Base-by-base conservation (phyloP, 257 asterid genomes). In the Plectranthus barbatus region DNA sequence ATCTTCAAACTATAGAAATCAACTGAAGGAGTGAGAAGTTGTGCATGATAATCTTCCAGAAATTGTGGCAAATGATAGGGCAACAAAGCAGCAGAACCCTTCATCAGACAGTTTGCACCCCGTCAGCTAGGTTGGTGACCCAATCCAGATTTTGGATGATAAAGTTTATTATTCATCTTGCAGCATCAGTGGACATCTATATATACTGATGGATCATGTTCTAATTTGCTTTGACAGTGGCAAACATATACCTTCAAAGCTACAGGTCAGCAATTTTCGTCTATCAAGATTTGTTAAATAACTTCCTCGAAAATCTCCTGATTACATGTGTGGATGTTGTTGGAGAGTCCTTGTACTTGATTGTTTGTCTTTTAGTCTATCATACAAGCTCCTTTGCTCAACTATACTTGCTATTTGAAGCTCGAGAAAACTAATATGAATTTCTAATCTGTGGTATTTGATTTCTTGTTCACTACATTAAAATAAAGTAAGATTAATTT, bases 101-200 rank as follows among this genome's bases (percentile, higher is more conserved):
- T 70, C 77, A 49, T 70, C 76, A 33, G 81, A 70, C 55, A 65
- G 62, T 53, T 59, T 76, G 64, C 81, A 69, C 69, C 65, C 63
- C 69, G 87, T 89, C 62, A 79, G 71, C 68, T 92, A 95, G 97
- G 79, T 78, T 53, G 93, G 97, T 56, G 78, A 79, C n/a, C 71
- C 80, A 48, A 66, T 75, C 74, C 76, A 79, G 76, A 77, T 66
- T 45, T 76, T 73, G 76, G 95, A 84, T 73, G 85, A 71, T 42
- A 88, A 84, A 75, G 60, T 65, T 9, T 84, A 70, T 67, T 88
- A 86, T 71, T 66, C 81, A 20, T 79, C 95, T 60, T 86, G 94
- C 85, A 52, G 75, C 80, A 70, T 92, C 70, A 80, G 74, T 40
- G 97, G 92, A 62, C 76, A 79, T 76, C 64, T 71, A 50, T 86